Conservation (phyloP, 495 filamentous ascomycete species). For the Pseudomonodictys pantanalensis region DNA sequence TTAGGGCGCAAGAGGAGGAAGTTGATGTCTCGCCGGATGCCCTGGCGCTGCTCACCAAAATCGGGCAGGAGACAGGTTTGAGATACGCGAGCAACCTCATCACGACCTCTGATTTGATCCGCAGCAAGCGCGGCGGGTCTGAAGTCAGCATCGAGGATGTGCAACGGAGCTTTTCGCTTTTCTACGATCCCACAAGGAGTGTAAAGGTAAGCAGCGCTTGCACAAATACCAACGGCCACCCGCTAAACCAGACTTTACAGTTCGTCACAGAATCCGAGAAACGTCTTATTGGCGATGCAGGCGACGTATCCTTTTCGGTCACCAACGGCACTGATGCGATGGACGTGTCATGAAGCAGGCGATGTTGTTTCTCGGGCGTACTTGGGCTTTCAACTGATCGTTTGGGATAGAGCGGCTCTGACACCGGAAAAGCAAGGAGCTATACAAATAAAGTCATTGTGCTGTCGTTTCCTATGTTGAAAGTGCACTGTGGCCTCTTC, state of each 20-base stretch:
- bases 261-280: conserved; percentile 90
- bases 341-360: conserved; percentile 66
- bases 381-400: conserved; percentile 4
- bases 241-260: conserved; percentile 22
- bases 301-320: conserved; percentile 66
- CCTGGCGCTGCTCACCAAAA: conserved; percentile 87
- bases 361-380: conserved; percentile 7
- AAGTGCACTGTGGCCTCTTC: too few relatives aligned
- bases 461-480: too few relatives aligned
- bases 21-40: conserved; percentile 87
- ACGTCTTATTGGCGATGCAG: conserved; percentile 84
- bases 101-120: conserved; percentile 81
- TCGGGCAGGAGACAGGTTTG: conserved; percentile 87
- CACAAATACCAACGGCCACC: neutral
- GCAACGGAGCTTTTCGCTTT: conserved; percentile 85
- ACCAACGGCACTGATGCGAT: conserved; percentile 71
- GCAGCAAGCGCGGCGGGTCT: conserved; percentile 71
- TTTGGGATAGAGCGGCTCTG: conserved; percentile 3
- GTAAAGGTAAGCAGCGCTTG: conserved; percentile 53
- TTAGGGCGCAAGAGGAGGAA: conserved; percentile 93
- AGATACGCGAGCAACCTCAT: conserved; percentile 95
- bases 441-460: conserved; percentile 3
- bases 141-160: conserved; percentile 86
- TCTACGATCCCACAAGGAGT: conserved; percentile 84
- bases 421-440: conserved; percentile 2